phyloP scores from a whole-genome alignment of 768 basidiomycete genomes.

The Russula vinacea region DNA sequence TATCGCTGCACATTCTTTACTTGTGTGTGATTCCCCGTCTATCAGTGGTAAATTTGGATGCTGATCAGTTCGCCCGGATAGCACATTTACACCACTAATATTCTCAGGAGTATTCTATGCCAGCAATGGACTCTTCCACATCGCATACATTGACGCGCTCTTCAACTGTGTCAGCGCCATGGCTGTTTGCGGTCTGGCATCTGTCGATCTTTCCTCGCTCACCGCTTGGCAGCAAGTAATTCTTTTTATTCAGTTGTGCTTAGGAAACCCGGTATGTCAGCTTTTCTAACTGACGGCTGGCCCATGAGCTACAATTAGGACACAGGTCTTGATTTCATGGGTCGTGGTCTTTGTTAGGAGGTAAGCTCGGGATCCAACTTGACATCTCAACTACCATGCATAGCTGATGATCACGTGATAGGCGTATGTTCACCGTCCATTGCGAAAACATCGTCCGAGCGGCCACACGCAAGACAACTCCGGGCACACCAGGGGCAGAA shows the following conservation, averaged over 20 bases:
- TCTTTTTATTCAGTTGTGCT: constrained; percentile 73
- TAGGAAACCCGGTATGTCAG: constrained; percentile 67
- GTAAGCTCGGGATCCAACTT: constrained; percentile 39
- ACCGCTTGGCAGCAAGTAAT: constrained; percentile 68
- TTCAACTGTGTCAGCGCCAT: constrained; percentile 77
- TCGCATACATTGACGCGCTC: constrained; percentile 73
- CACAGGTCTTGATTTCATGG: constrained; percentile 77
- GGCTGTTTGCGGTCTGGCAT: constrained; percentile 72
- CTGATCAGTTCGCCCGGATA: constrained; percentile 35
- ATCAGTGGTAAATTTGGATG: not conserved
- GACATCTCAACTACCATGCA: not conserved
- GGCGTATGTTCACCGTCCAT: constrained; percentile 26
- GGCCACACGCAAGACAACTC: constrained; percentile 20
- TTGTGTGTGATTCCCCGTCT: constrained; percentile 37
- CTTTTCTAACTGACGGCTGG: constrained; percentile 5
- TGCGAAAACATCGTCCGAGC: constrained; percentile 27
- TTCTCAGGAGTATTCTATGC: constrained; percentile 80
- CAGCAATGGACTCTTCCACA: constrained; percentile 67
- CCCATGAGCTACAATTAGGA: not conserved
- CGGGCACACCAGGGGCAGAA: not conserved
- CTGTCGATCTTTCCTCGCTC: constrained; percentile 64
- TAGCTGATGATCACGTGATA: constrained; percentile 3
- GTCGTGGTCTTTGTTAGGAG: constrained; percentile 76
- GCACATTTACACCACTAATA: constrained; percentile 75
- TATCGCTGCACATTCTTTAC: constrained; percentile 47